A percentile compares a stretch with the other conserved stretches of the same genome.
These are phyloP conservation scores for Discostella stelligera DNA, from an alignment of 352 stramenopile species.

Conservation along the genomic window DNA sequence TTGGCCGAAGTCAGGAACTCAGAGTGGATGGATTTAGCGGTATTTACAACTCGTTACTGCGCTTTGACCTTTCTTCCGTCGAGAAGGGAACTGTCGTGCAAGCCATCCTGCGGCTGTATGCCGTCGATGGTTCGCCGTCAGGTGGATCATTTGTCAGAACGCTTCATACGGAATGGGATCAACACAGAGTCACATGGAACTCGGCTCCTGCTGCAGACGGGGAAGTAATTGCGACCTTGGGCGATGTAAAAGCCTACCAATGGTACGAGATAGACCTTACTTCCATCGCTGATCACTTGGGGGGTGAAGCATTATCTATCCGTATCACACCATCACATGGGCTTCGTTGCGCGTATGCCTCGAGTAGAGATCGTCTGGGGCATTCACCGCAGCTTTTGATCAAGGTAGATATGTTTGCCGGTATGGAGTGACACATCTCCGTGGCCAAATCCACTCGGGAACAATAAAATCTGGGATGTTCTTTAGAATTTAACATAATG, in stretches of 20 bases:
- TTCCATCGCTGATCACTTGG: constrained; percentile 24
- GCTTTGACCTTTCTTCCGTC: constrained; percentile 43
- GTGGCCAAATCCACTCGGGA: too few relatives aligned
- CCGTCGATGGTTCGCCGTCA: constrained; percentile 49
- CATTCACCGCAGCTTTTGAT: constrained; percentile 45
- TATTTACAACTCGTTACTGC: constrained; percentile 35
- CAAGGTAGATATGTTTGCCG: constrained; percentile 38
- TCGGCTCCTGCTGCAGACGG: constrained; percentile 38
- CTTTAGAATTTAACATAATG: too few relatives aligned
- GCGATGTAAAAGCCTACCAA: constrained; percentile 42
- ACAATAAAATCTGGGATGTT: too few relatives aligned
- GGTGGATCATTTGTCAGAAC: constrained; percentile 44
- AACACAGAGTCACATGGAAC: constrained; percentile 43
- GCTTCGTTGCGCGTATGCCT: constrained; percentile 41
- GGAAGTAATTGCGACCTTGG: constrained; percentile 34
- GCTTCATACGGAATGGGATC: constrained; percentile 32
- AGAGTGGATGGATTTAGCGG: constrained; percentile 59
- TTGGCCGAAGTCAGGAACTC: constrained; percentile 55
- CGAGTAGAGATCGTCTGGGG: constrained; percentile 40
- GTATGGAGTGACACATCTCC: constrained; percentile 15
- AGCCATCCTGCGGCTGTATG: constrained; percentile 49
- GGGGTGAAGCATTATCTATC: constrained; percentile 42
- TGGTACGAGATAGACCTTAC: constrained; percentile 52
- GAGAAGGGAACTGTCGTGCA: constrained; percentile 41
- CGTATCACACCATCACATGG: constrained; percentile 44